phyloP scores from a whole-genome alignment of 1,284 basidiomycete species.

The Ganoderma lucidum region DNA sequence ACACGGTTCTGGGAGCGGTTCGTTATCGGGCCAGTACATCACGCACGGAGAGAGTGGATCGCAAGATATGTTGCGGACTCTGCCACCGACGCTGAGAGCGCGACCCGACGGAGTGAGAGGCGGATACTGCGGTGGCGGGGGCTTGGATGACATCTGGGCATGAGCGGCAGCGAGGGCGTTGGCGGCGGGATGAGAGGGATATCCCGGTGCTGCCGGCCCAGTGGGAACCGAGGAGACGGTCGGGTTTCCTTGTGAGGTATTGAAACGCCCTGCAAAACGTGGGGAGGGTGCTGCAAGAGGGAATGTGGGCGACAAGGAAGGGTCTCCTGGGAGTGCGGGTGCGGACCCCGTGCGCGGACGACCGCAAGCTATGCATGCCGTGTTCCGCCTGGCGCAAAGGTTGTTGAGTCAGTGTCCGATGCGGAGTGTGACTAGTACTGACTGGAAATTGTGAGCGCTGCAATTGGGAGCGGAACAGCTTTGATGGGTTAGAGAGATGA shows the following conservation, averaged over 20 bases:
- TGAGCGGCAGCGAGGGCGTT: constrained; percentile 22
- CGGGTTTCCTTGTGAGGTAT: constrained; percentile 12
- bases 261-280: constrained; percentile 34
- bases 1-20: constrained; percentile 76
- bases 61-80: constrained; percentile 76
- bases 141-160: constrained; percentile 35
- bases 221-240: constrained; percentile 8
- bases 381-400: constrained; percentile 68
- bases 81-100: constrained; percentile 74
- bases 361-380: constrained; percentile 77
- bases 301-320: constrained; percentile 27
- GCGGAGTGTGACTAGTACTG: constrained; percentile 38
- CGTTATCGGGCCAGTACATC: constrained; percentile 90
- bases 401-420: constrained; percentile 42
- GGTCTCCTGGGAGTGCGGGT: constrained; percentile 28
- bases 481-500: constrained; percentile 23
- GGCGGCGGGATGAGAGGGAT: constrained; percentile 18
- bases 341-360: constrained; percentile 54
- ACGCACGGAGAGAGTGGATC: constrained; percentile 76
- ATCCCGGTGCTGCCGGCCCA: constrained; percentile 6
- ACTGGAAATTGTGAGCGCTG: constrained; percentile 81
- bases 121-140: constrained; percentile 56
- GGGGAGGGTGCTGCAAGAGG: constrained; percentile 33
- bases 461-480: constrained; percentile 70
- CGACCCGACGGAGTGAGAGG: constrained; percentile 82